phyloP scores from a whole-genome alignment of 2,329 filamentous ascomycete genomes.

The Colletotrichum euphorbiae region DNA sequence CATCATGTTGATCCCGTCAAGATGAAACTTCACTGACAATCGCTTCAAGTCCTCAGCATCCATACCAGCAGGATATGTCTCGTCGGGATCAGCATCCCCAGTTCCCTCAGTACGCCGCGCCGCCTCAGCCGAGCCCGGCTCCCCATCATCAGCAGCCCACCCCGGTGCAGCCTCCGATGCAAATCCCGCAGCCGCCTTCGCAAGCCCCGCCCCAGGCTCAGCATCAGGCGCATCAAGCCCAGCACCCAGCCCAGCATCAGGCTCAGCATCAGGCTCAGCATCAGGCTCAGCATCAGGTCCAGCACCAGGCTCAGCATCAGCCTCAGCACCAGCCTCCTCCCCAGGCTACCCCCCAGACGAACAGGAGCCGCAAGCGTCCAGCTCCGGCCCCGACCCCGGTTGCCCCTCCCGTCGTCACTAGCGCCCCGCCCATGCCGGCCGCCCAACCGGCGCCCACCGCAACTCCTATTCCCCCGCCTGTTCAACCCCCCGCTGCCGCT shows the following conservation, averaged over 20 bases:
- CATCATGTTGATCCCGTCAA: constrained; percentile 15
- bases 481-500: constrained; percentile 47
- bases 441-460: constrained; percentile 52
- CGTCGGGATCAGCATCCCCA: constrained; percentile 58
- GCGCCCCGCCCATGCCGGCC: constrained; percentile 40
- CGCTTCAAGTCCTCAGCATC: constrained; percentile 54
- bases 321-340: constrained; percentile 47
- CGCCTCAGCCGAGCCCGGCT: constrained; percentile 54
- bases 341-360: constrained; percentile 50
- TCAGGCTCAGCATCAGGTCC: background rate
- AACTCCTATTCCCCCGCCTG: constrained; percentile 48
- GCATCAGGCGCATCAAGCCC: constrained; percentile 38
- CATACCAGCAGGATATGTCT: constrained; percentile 65
- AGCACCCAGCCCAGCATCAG: constrained; percentile 1
- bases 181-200: constrained; percentile 54
- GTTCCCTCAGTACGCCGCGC: constrained; percentile 53
- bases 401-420: constrained; percentile 48
- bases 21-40: constrained; percentile 40
- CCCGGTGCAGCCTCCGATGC: constrained; percentile 57
- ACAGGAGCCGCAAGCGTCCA: constrained; percentile 43
- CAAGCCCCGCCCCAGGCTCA: constrained; percentile 49
- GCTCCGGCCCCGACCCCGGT: constrained; percentile 53
- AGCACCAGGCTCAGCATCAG: constrained; percentile 26
- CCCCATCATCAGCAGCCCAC: constrained; percentile 53
- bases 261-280: constrained; percentile 34